Conservation (phyloP, 768 basidiomycete species). For the Boletus sp. region DNA sequence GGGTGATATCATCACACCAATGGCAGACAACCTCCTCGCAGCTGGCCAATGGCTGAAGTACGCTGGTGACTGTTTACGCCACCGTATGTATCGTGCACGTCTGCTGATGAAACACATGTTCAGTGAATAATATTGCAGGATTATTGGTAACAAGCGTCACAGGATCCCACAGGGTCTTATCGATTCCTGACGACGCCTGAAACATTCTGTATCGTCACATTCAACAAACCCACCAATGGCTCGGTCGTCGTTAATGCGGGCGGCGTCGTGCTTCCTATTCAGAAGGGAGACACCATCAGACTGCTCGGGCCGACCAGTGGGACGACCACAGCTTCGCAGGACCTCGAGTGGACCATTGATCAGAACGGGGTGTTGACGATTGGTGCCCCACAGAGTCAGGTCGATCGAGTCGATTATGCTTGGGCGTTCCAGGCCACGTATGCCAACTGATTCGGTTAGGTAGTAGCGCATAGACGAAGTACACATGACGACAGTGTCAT, state of each 20-base stretch:
- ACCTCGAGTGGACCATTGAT: constrained; percentile 34
- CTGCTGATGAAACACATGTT: background rate
- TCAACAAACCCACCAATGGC: constrained; percentile 36
- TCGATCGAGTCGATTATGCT: constrained; percentile 32
- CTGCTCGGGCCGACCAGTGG: constrained; percentile 35
- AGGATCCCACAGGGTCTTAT: constrained; percentile 33
- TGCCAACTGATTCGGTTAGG: background rate
- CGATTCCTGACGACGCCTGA: constrained; percentile 50
- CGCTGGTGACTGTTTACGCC: constrained; percentile 45
- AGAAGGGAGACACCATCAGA: constrained; percentile 40
- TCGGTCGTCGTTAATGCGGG: constrained; percentile 33
- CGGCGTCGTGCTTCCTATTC: constrained; percentile 42
- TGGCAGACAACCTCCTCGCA: constrained; percentile 45
- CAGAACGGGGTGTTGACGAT: constrained; percentile 32
- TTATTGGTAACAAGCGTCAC: constrained; percentile 49
- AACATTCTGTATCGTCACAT: constrained; percentile 50
- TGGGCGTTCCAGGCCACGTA: constrained; percentile 44
- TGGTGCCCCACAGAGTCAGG: constrained; percentile 25
- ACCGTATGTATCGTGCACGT: constrained; percentile 37
- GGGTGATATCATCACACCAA: constrained; percentile 49
- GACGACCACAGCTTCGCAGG: background rate
- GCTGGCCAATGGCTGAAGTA: constrained; percentile 52
- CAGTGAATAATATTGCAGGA: constrained; percentile 29
- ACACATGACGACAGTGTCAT: background rate
- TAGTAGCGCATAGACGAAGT: background rate